phyloP scores from a whole-genome alignment of 495 filamentous ascomycete genomes.

The Jackrogersella minutella region DNA sequence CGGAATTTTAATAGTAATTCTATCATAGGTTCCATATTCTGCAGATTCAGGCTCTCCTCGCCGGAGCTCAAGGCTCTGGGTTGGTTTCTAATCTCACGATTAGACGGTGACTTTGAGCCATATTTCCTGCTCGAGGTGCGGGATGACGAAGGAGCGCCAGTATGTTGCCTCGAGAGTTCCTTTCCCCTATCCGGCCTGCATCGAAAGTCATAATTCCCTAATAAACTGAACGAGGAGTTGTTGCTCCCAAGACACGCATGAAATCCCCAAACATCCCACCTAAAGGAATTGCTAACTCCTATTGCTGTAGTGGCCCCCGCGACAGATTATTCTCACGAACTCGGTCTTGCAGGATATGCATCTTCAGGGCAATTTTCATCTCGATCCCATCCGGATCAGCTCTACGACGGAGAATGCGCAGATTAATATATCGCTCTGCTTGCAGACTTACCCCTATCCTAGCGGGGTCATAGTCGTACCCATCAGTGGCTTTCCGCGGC shows the following conservation, averaged over 20 bases:
- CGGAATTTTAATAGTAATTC: not conserved
- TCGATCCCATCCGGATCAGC: constrained; percentile 35
- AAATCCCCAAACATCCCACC: too few species aligned
- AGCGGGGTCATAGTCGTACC: constrained; percentile 39
- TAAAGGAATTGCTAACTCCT: too few species aligned
- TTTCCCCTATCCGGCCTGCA: too few species aligned
- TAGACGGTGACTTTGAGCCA: constrained; percentile 47
- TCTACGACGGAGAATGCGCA: constrained; percentile 32
- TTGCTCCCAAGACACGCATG: too few species aligned
- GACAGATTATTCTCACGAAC: constrained; percentile 38
- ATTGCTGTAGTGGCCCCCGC: constrained; percentile 19
- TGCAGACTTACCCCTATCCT: constrained; percentile 37
- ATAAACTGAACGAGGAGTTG: too few species aligned
- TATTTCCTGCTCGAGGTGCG: constrained; percentile 46
- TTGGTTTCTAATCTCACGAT: constrained; percentile 38
- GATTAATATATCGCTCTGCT: constrained; percentile 43
- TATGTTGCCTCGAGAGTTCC: too few species aligned
- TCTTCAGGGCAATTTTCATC: constrained; percentile 41
- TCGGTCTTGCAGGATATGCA: constrained; percentile 44
- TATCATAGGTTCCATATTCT: constrained; percentile 45
- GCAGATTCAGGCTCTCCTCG: constrained; percentile 43
- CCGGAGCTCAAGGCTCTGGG: constrained; percentile 43
- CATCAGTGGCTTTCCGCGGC: constrained; percentile 50
- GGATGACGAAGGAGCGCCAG: constrained; percentile 30
- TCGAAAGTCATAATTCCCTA: too few species aligned